A percentile compares a stretch with the other conserved stretches of the same genome.
Conservation (phyloP, 129 eudicot species). For the Kitagawia praeruptora region DNA sequence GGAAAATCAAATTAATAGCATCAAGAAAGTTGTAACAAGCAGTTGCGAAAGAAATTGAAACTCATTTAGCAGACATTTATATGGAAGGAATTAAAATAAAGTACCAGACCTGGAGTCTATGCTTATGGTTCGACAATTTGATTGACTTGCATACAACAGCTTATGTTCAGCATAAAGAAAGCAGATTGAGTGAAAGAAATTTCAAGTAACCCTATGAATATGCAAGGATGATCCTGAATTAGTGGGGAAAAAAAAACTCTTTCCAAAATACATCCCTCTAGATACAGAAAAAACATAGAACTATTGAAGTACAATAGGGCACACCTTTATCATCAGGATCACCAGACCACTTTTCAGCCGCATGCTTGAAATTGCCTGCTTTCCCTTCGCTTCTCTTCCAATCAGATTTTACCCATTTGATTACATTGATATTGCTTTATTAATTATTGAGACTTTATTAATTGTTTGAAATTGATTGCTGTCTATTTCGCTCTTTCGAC, state of each 20-base stretch:
- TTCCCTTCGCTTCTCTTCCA: slow-evolving; percentile 94
- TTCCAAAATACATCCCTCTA: background rate
- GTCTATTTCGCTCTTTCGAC: too few species aligned
- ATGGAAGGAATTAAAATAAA: too few species aligned
- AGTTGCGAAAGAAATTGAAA: too few species aligned
- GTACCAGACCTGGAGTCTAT: too few species aligned
- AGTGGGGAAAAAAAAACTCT: background rate
- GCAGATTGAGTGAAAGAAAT: background rate
- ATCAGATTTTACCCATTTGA: slow-evolving; percentile 89
- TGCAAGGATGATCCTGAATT: background rate
- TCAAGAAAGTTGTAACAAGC: too few species aligned
- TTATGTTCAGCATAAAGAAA: background rate
- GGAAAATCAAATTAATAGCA: too few species aligned
- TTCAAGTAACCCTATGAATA: background rate
- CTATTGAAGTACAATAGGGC: background rate
- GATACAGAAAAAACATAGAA: background rate
- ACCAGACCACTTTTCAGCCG: slow-evolving; percentile 93
- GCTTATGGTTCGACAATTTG: too few species aligned
- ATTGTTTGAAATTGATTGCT: too few species aligned
- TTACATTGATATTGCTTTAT: too few species aligned
- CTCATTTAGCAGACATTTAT: too few species aligned
- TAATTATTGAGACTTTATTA: too few species aligned
- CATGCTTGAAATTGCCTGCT: slow-evolving; percentile 91
- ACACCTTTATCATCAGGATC: slow-evolving; percentile 96
- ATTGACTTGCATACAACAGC: too few species aligned